phyloP scores from a whole-genome alignment of 139 green algal species.

The Volvox reticuliferus region DNA sequence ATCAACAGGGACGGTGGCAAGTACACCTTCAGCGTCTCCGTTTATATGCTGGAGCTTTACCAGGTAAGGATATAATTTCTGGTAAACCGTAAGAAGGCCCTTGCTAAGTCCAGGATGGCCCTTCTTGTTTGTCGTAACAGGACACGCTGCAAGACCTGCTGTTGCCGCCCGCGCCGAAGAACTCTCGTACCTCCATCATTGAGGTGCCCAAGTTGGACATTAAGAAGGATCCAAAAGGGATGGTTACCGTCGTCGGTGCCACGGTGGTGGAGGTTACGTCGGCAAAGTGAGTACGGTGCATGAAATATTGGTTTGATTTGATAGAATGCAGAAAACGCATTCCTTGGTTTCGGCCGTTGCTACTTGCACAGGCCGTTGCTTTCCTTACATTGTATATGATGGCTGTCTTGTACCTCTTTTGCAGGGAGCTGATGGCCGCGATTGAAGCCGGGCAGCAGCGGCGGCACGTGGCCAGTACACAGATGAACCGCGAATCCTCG shows the following conservation, averaged over 20 bases:
- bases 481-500: constrained; percentile 93
- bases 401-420: neutral
- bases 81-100: no score
- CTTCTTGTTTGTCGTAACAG: constrained; percentile 30
- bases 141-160: constrained; percentile 90
- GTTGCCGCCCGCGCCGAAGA: constrained; percentile 57
- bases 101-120: neutral
- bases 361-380: no score
- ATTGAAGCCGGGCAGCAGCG: constrained; percentile 76
- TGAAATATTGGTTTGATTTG: neutral
- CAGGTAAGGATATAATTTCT: constrained; percentile 56
- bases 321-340: neutral
- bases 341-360: neutral
- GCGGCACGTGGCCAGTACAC: constrained; percentile 71
- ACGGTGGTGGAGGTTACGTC: constrained; percentile 71
- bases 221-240: constrained; percentile 97
- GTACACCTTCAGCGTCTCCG: constrained; percentile 85
- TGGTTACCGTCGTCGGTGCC: constrained; percentile 92
- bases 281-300: constrained; percentile 47
- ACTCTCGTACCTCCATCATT: neutral
- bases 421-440: constrained; percentile 71
- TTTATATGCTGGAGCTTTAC: constrained; percentile 99
- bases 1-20: constrained; percentile 70
- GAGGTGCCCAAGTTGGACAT: constrained; percentile 92
- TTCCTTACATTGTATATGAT: neutral